Conservation (phyloP, 192 early-diverging fungal genomes). For the Backusella psychrophila region DNA sequence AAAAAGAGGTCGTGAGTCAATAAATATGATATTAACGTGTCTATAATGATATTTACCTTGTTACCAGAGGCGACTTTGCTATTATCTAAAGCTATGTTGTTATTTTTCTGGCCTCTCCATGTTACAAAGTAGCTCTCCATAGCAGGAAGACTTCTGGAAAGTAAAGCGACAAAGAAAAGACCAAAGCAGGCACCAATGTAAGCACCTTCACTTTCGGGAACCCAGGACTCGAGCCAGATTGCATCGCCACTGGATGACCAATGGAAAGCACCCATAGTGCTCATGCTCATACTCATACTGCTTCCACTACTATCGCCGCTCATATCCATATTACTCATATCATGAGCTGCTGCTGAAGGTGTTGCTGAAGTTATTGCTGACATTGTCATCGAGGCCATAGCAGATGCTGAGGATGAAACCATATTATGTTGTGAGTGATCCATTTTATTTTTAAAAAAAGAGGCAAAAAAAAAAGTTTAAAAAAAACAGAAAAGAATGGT, state of each 20-base stretch:
- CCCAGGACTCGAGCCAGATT: constrained; percentile 42
- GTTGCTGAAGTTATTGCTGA: neutral
- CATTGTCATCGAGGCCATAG: neutral
- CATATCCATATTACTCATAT: neutral
- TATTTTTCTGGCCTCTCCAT: constrained; percentile 35
- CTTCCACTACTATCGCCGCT: neutral
- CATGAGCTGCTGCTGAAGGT: neutral
- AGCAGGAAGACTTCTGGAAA: constrained; percentile 40
- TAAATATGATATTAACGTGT: neutral
- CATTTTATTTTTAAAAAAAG: neutral
- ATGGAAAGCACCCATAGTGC: constrained; percentile 37
- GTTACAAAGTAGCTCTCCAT: constrained; percentile 40
- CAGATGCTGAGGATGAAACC: neutral
- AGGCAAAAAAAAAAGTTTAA: neutral
- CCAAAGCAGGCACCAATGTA: constrained; percentile 48
- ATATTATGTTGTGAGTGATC: constrained; percentile 9
- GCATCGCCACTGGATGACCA: constrained; percentile 35
- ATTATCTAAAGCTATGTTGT: neutral
- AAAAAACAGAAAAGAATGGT: neutral
- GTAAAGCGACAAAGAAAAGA: constrained; percentile 43
- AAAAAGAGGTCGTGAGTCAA: neutral
- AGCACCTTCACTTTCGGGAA: constrained; percentile 41
- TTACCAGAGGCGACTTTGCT: neutral
- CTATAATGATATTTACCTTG: neutral
- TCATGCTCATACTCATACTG: neutral